Base-by-base conservation (phyloP, 495 filamentous ascomycete genomes). In the Aspergillus homomorphus region DNA sequence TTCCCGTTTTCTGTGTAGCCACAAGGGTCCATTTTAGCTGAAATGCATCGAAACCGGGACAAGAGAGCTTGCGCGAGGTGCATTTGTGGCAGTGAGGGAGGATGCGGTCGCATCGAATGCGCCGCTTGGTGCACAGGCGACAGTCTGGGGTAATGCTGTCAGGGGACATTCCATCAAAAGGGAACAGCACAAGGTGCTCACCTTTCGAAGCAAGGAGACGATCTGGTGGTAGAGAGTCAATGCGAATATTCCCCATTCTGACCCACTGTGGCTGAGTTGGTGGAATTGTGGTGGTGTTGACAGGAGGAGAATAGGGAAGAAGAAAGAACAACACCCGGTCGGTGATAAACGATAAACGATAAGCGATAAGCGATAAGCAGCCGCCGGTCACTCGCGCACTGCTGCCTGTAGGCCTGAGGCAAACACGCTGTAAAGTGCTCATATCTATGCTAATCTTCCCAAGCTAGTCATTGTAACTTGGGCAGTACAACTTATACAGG, bases 91-190 rank as follows among this genome's bases (percentile, higher is more conserved):
- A 66, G 30, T 61, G 54, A 21, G 64, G 64, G 15, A 61, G 10
- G 22, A 49, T 63, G 42, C 64, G 61, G 53, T 66, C 64, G 38
- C 64, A 66, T 57, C 58, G 63, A 22, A 66, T 66, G 51, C 64
- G 64, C 22, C 64, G 57, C 46, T 52, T 66, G 24, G 23, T 57
- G 58, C 64, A 66, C 12, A 45, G 43, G 19, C 61, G 55, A 22
- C 55, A 45, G 10, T 58, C 63, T 43, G 53, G 3, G 20, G 23
- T 21, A 5, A 20, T 23, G 14, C 5, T 24, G 33, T 38, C 12
- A 38, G 33, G 33, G 33, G 33, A 14, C 51, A 22, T 28, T 33
- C 15, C 2, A 15, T 8, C 21, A 43, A 50, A 41, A 24, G 15
- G 21, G 20, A 20, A 45, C 21, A 56, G n/a, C n/a, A n/a, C n/a